Evolutionary conservation across 164 flowering plant genomes (phyloP), one percentile per base, ranked within the genome.

Genomic region (Kingdonia uniflora): DNA sequence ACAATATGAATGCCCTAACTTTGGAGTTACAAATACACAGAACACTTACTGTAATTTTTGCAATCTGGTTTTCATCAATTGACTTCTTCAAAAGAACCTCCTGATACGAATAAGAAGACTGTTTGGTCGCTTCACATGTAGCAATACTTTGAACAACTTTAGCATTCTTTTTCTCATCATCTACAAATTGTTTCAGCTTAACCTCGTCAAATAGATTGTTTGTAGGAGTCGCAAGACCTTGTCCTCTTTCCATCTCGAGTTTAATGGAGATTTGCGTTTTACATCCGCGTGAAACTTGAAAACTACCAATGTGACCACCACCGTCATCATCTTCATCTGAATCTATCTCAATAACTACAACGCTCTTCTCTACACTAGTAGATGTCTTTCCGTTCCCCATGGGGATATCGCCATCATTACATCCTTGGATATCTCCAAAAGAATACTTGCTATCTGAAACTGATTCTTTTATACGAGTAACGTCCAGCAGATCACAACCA

Each of bases 241-340:
- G 35, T 8, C 35, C 35, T 8, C 8, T 29, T 29, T 29, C 35
- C 35, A 8, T 29, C 35, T 29, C 35, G 8, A 29, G 35, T 4
- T 29, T 29, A 29, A 29, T 29, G 8, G 35, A 29, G 8, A 8
- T 3, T 29, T 29, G 35, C 8, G 35, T 29, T 8, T 3, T 8
- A 29, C 6, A 8, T 8, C 4, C 6, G 8, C 35, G 35, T 8
- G 8, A 29, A 29, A 3, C 35, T 8, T 29, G 6, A 29, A 29
- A 29, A 29, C 35, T 29, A 29, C 35, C 35, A 29, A 29, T 4
- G 8, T 29, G 35, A 29, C 35, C 35, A 23, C 23, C 26, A 11
- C 4, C 55, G 48, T 21, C 55, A 33, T 68, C 70, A 38, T 74
- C 80, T 42, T 74, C 80, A 62, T 78, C 83, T 17, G 78, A 78